These are phyloP conservation scores for Lagerstroemia fauriei DNA, from an alignment of 441 rosid genomes.

Conservation along the genomic window DNA sequence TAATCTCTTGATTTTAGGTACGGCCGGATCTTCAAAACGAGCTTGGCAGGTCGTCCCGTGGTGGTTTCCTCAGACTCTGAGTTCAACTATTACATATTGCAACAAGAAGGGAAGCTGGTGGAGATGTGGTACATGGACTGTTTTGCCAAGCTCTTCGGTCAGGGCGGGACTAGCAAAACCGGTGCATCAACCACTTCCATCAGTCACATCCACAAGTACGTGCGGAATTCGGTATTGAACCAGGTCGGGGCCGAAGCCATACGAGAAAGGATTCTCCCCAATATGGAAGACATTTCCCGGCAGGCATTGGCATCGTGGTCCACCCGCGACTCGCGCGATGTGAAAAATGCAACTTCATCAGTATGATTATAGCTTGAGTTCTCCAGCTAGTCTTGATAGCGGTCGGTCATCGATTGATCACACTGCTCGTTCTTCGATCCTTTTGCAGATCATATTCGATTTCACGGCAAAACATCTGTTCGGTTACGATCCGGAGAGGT, in stretches of 20 bases:
- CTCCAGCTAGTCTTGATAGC: not conserved
- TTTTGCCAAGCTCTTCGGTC: slow-evolving; percentile 34
- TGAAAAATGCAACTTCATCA: slow-evolving; percentile 17
- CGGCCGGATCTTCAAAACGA: slow-evolving; percentile 50
- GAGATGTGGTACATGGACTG: slow-evolving; percentile 40
- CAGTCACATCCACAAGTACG: slow-evolving; percentile 18
- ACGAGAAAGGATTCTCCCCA: slow-evolving; percentile 7
- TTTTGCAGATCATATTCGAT: slow-evolving; percentile 19
- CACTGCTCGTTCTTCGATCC: not conserved
- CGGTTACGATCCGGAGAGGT: not conserved
- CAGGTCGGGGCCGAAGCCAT: slow-evolving; percentile 14
- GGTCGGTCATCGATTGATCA: not conserved
- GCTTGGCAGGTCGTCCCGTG: slow-evolving; percentile 35
- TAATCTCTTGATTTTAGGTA: slow-evolving; percentile 31
- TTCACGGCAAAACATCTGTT: slow-evolving; percentile 5
- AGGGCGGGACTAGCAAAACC: slow-evolving; percentile 21
- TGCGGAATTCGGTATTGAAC: slow-evolving; percentile 2
- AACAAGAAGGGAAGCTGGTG: slow-evolving; percentile 38
- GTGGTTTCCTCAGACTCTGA: slow-evolving; percentile 46
- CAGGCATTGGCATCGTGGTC: slow-evolving; percentile 6
- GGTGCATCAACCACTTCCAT: not conserved
- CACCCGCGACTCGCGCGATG: slow-evolving; percentile 4
- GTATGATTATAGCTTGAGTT: not conserved
- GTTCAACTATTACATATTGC: slow-evolving; percentile 35
- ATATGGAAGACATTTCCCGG: slow-evolving; percentile 4